These are phyloP conservation scores for Pichia nakasei DNA, from an alignment of 805 yeast genomes.

Conservation along the genomic window DNA sequence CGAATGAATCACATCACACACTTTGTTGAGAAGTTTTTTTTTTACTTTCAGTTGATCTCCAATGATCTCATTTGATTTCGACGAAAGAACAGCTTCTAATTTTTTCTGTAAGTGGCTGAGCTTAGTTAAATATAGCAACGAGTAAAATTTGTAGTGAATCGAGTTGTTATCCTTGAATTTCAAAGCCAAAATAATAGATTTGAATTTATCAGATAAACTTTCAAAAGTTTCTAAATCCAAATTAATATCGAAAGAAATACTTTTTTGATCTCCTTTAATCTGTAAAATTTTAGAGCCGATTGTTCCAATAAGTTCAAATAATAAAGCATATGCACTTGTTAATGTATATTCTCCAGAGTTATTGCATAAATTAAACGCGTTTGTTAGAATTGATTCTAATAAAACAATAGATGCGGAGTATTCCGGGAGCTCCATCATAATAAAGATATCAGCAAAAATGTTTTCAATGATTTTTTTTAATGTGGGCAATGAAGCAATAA, in stretches of 20 bases:
- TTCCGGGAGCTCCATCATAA: conserved; percentile 43
- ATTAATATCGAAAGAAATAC: conserved; percentile 1
- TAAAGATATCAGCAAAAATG: conserved; percentile 47
- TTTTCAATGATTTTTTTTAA: conserved; percentile 38
- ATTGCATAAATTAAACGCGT: conserved; percentile 22
- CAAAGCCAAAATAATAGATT: background rate
- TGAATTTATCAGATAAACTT: background rate
- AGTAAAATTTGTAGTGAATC: background rate
- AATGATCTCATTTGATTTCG: background rate
- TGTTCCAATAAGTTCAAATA: conserved; percentile 53
- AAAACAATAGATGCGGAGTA: conserved; percentile 51
- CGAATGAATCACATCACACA: background rate
- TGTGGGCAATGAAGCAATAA: conserved; percentile 24
- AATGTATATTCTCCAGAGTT: conserved; percentile 27
- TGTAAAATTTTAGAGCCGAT: conserved; percentile 45
- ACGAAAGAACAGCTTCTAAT: background rate
- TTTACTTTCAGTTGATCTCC: background rate
- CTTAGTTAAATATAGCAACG: background rate
- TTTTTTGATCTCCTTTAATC: conserved; percentile 17
- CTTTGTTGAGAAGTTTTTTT: background rate
- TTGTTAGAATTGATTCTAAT: conserved; percentile 26
- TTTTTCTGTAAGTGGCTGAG: background rate
- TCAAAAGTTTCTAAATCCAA: conserved; percentile 8
- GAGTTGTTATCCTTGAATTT: background rate
- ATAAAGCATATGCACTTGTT: conserved; percentile 38